These are phyloP conservation scores for Microsporum canis DNA, from an alignment of 2,329 filamentous ascomycete genomes.

Conservation along the genomic window DNA sequence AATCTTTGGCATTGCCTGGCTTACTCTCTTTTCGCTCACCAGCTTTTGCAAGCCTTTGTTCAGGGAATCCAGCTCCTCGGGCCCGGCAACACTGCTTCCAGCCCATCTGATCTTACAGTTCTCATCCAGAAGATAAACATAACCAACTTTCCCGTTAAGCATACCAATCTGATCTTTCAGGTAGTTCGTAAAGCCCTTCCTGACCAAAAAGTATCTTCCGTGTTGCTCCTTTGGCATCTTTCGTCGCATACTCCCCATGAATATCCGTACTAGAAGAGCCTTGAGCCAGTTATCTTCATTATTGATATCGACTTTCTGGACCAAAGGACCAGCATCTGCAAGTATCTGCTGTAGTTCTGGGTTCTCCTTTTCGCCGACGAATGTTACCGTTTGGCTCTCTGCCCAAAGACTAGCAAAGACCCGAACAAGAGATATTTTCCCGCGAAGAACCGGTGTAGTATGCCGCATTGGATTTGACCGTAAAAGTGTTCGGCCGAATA, in stretches of 20 bases:
- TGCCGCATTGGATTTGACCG: constrained; percentile 47
- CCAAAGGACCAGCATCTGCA: constrained; percentile 39
- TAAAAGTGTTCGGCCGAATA: constrained; percentile 65
- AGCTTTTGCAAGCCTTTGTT: constrained; percentile 34
- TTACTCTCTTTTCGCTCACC: constrained; percentile 29
- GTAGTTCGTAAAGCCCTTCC: constrained; percentile 44
- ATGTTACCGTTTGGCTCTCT: constrained; percentile 64
- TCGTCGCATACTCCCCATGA: constrained; percentile 41
- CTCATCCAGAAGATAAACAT: constrained; percentile 80
- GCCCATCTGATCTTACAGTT: constrained; percentile 91
- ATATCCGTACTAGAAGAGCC: constrained; percentile 45
- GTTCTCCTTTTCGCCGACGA: constrained; percentile 55
- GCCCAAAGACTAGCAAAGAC: constrained; percentile 81
- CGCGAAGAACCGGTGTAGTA: constrained; percentile 63
- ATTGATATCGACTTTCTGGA: constrained; percentile 78
- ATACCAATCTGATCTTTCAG: constrained; percentile 53
- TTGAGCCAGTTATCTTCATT: constrained; percentile 68
- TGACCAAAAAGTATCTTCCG: constrained; percentile 48
- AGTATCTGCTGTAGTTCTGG: constrained; percentile 56
- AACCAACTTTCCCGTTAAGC: constrained; percentile 84
- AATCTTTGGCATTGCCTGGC: neutral
- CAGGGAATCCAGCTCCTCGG: constrained; percentile 32
- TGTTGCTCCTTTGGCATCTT: constrained; percentile 42
- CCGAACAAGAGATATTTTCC: constrained; percentile 65
- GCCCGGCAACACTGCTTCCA: constrained; percentile 49